Conservation (phyloP, 208 protist species). For the Balamuthia mandrillaris region DNA sequence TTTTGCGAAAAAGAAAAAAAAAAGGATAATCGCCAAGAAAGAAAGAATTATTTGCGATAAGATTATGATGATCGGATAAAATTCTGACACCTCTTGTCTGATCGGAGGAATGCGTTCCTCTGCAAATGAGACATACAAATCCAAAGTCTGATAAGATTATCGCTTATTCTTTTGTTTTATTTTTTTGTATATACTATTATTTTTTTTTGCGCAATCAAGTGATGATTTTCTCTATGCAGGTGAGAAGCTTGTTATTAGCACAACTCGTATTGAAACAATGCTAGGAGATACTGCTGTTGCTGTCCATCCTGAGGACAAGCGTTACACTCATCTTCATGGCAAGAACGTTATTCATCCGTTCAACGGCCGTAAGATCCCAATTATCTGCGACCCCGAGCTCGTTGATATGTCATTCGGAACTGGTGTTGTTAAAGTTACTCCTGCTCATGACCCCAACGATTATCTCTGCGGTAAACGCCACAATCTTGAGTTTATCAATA, state of each 20-base stretch:
- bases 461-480: conserved; percentile 94
- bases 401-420: conserved; percentile 98
- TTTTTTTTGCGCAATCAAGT: neutral
- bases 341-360: conserved; percentile 94
- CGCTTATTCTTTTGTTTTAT: neutral
- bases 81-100: no score
- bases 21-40: no score
- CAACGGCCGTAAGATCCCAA: conserved; percentile 84
- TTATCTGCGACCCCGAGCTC: conserved; percentile 91
- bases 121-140: no score
- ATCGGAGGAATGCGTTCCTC: conserved; percentile 87
- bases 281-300: conserved; percentile 93
- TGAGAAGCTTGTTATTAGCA: conserved; percentile 90
- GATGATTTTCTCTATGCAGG: no score
- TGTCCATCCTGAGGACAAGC: conserved; percentile 95
- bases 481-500: conserved; percentile 89
- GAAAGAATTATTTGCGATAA: no score
- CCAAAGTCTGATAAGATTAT: neutral
- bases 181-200: no score
- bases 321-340: conserved; percentile 92
- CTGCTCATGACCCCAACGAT: conserved; percentile 99
- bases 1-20: no score
- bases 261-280: conserved; percentile 99
- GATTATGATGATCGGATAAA: no score
- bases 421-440: conserved; percentile 89